These are phyloP conservation scores for Mucor mucedo DNA, from an alignment of 371 early-diverging fungal genomes.

Conservation along the genomic window DNA sequence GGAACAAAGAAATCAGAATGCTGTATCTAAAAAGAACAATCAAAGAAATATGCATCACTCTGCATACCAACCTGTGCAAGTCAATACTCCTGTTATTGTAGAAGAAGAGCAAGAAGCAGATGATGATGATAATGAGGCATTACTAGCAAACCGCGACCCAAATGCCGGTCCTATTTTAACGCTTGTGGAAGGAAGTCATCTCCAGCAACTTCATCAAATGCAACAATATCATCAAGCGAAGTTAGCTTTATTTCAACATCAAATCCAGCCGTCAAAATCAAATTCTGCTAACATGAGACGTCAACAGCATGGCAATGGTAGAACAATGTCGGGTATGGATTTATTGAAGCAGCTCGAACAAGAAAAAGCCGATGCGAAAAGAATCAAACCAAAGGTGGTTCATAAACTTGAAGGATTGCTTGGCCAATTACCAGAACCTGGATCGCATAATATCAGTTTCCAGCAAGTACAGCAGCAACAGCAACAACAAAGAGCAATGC, in stretches of 20 bases:
- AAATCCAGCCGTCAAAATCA: constrained; percentile 5
- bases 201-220: constrained; percentile 35
- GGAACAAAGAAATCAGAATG: background rate
- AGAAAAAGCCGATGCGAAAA: constrained; percentile 45
- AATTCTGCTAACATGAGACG: constrained; percentile 17
- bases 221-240: constrained; percentile 27
- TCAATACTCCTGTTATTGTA: background rate
- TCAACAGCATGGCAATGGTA: background rate
- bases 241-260: constrained; percentile 13
- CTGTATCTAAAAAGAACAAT: constrained; percentile 3
- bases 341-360: constrained; percentile 51
- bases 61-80: constrained; percentile 5
- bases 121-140: constrained; percentile 18
- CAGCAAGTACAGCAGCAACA: constrained; percentile 40
- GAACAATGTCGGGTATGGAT: constrained; percentile 53
- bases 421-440: constrained; percentile 50
- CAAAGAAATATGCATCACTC: constrained; percentile 1
- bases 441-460: constrained; percentile 51
- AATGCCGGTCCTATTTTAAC: constrained; percentile 15
- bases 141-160: constrained; percentile 4
- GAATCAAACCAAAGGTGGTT: constrained; percentile 43
- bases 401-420: constrained; percentile 53
- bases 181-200: constrained; percentile 15
- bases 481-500: constrained; percentile 18
- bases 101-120: constrained; percentile 14